A percentile compares a stretch with the other conserved stretches of the same genome.
Evolutionary conservation across 2,329 filamentous ascomycete genomes (phyloP).

Genomic region (Fusarium agapanthi): DNA sequence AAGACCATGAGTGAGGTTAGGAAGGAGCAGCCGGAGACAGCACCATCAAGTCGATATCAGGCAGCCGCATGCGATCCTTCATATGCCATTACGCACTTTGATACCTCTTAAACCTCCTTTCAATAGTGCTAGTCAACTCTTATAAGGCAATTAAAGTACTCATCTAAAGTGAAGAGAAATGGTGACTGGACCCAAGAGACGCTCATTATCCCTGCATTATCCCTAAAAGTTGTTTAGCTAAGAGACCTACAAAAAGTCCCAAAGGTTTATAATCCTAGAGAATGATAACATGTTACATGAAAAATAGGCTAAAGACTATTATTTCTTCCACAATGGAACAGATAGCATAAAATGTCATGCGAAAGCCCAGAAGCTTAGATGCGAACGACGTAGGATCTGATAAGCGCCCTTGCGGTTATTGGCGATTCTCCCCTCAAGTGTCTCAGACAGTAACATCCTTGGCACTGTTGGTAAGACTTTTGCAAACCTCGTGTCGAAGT

Average conservation of each 20-base stretch:
- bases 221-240: not conserved
- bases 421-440: not conserved
- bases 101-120: too few relatives aligned
- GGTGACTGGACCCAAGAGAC: not conserved
- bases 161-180: too few relatives aligned
- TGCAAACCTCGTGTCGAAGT: not conserved
- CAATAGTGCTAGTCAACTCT: not conserved
- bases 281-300: not conserved
- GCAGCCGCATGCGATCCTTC: rapidly evolving
- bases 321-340: not conserved
- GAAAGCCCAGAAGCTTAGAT: not conserved
- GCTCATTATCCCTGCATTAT: not conserved
- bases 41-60: too few relatives aligned
- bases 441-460: too few relatives aligned
- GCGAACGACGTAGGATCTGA: rapidly evolving
- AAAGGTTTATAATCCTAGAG: not conserved
- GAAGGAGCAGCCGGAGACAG: not conserved
- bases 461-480: not conserved
- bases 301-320: too few relatives aligned
- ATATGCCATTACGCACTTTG: not conserved
- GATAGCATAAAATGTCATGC: not conserved
- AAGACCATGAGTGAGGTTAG: too few relatives aligned
- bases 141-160: not conserved
- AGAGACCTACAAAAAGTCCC: too few relatives aligned
- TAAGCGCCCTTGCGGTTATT: not conserved